Percentiles rank a stretch among this genome's conserved stretches.
phyloP scores from a whole-genome alignment of 2,329 filamentous ascomycete species.

The Venturia carpophila region DNA sequence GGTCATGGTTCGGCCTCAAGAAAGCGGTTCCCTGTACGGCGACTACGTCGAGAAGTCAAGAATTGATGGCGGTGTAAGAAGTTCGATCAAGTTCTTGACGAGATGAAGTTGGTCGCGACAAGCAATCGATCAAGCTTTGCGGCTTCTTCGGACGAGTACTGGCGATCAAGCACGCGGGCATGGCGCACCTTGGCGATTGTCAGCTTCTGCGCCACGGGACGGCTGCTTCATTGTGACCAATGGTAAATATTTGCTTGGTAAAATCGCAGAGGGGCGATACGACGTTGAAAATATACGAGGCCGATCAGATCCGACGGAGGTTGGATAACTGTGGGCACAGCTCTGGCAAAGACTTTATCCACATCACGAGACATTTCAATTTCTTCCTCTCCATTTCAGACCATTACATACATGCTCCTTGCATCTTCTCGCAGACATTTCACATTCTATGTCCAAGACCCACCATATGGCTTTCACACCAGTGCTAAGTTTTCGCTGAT shows the following conservation, averaged over 20 bases:
- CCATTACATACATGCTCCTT: too few species aligned
- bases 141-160: not conserved
- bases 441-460: too few species aligned
- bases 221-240: not conserved
- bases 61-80: not conserved
- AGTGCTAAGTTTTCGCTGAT: too few species aligned
- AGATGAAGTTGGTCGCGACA: not conserved
- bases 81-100: not conserved
- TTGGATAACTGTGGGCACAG: not conserved
- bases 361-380: not conserved
- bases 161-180: not conserved
- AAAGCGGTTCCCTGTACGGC: not conserved
- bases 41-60: not conserved
- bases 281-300: not conserved
- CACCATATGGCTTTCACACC: too few species aligned
- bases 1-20: not conserved
- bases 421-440: too few species aligned
- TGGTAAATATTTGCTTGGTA: not conserved
- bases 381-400: not conserved
- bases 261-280: not conserved
- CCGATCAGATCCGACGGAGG: not conserved
- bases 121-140: slow-evolving; percentile 7
- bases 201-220: not conserved
- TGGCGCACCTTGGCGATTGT: not conserved
- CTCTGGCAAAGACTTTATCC: not conserved